Percentiles rank a stretch among this genome's conserved stretches.
phyloP scores from a whole-genome alignment of 2,329 filamentous ascomycete genomes.

The Sporothrix sp. region DNA sequence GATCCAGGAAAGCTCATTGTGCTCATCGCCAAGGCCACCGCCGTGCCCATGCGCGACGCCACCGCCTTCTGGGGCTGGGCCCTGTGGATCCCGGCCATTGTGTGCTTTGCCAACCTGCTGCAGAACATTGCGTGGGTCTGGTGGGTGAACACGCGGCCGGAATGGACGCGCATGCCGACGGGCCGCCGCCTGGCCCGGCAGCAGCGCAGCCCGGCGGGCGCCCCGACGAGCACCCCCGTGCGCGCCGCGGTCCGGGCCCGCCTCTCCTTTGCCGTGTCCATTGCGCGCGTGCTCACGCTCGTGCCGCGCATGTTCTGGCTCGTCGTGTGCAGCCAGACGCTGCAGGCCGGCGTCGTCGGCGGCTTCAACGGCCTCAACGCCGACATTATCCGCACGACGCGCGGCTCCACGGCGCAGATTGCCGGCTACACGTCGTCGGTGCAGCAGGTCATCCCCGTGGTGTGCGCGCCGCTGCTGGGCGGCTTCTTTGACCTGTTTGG shows the following conservation, averaged over 20 bases:
- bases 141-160: slow-evolving; percentile 19
- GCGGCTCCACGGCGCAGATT: slow-evolving; percentile 21
- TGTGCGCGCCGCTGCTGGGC: slow-evolving; percentile 20
- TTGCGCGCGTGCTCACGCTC: slow-evolving; percentile 11
- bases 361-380: slow-evolving; percentile 7
- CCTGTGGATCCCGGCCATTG: slow-evolving; percentile 20
- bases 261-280: not conserved
- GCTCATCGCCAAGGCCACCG: slow-evolving; percentile 20
- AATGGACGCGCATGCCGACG: slow-evolving; percentile 21
- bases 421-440: slow-evolving; percentile 23
- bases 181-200: slow-evolving; percentile 7
- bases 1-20: slow-evolving; percentile 19
- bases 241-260: not conserved
- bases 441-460: slow-evolving; percentile 22
- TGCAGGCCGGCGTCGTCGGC: slow-evolving; percentile 19
- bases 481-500: slow-evolving; percentile 20
- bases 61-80: slow-evolving; percentile 23
- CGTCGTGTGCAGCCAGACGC: slow-evolving; percentile 18
- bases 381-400: slow-evolving; percentile 15
- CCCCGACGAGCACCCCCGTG: too few relatives aligned
- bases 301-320: slow-evolving; percentile 22
- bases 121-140: slow-evolving; percentile 16
- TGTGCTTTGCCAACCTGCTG: slow-evolving; percentile 12
- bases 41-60: slow-evolving; percentile 22
- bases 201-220: not conserved